Evolutionary conservation across 257 asterid genomes (phyloP).

Genomic region (Scutellaria minor): DNA sequence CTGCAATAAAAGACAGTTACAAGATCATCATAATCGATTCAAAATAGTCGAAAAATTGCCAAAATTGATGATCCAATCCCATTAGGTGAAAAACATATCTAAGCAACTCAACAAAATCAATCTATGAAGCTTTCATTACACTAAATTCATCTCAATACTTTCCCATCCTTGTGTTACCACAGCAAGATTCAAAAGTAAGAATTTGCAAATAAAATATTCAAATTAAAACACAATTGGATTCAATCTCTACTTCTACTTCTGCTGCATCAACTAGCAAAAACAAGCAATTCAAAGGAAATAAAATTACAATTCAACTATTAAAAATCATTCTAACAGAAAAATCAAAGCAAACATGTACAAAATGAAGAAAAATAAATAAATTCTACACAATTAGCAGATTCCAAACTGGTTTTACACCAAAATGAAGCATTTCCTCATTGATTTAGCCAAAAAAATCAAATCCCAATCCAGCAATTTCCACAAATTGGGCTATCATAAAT

Average conservation of each 20-base stretch:
- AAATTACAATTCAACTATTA: neutral
- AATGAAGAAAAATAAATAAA: constrained; percentile 1
- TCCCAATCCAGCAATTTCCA: constrained; percentile 24
- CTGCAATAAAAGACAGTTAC: constrained; percentile 48
- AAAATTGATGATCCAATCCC: neutral
- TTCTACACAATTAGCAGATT: constrained; percentile 1
- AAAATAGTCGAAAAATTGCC: neutral
- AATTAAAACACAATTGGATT: neutral
- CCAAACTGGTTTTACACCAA: constrained; percentile 5
- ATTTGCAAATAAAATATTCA: constrained; percentile 2
- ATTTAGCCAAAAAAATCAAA: constrained; percentile 13
- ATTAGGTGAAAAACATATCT: neutral
- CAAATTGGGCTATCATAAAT: constrained; percentile 13
- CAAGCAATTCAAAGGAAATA: neutral
- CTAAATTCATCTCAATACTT: neutral
- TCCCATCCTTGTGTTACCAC: neutral
- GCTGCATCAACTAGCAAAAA: neutral
- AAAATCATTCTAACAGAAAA: neutral
- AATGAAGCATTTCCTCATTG: constrained; percentile 17
- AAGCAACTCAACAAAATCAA: neutral
- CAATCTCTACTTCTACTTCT: neutral
- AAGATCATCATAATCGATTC: constrained; percentile 21
- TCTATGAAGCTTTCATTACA: neutral
- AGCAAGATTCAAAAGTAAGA: constrained; percentile 3
- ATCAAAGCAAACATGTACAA: neutral